These are phyloP conservation scores for Penicillium paxilli DNA, from an alignment of 495 filamentous ascomycete species.

Conservation along the genomic window DNA sequence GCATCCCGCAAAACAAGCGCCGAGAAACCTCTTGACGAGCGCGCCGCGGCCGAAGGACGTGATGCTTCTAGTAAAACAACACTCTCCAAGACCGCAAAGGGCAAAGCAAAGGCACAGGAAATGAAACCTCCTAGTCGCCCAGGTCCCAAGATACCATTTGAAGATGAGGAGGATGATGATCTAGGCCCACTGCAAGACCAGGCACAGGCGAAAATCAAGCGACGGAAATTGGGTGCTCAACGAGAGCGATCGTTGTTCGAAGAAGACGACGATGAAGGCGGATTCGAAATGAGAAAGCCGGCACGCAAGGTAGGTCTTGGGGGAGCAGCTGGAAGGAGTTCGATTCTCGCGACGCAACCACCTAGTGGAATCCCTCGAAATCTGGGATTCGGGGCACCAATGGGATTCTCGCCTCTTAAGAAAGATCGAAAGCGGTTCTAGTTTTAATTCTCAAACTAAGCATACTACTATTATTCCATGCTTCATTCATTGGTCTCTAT, in stretches of 20 bases:
- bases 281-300: conserved; percentile 28
- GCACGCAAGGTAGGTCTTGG: conserved; percentile 31
- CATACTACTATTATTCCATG: too few relatives aligned
- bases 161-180: conserved; percentile 9
- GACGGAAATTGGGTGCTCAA: conserved; percentile 67
- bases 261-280: conserved; percentile 59
- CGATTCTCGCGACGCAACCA: conserved; percentile 10
- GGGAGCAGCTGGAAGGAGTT: conserved; percentile 18
- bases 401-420: conserved; percentile 79
- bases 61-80: background rate
- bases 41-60: background rate
- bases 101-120: conserved; percentile 8
- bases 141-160: background rate
- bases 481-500: too few relatives aligned
- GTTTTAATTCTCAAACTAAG: background rate
- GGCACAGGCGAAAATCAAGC: conserved; percentile 64
- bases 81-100: background rate
- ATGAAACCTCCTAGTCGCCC: conserved; percentile 1
- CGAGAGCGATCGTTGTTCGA: conserved; percentile 71
- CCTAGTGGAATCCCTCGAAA: conserved; percentile 14
- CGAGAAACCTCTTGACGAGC: background rate
- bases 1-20: conserved; percentile 3
- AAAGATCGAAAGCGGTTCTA: conserved; percentile 60
- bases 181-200: conserved; percentile 23
- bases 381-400: conserved; percentile 35